These are phyloP conservation scores for Pseudonitzschia pungens DNA, from an alignment of 108 stramenopile species.

Conservation along the genomic window DNA sequence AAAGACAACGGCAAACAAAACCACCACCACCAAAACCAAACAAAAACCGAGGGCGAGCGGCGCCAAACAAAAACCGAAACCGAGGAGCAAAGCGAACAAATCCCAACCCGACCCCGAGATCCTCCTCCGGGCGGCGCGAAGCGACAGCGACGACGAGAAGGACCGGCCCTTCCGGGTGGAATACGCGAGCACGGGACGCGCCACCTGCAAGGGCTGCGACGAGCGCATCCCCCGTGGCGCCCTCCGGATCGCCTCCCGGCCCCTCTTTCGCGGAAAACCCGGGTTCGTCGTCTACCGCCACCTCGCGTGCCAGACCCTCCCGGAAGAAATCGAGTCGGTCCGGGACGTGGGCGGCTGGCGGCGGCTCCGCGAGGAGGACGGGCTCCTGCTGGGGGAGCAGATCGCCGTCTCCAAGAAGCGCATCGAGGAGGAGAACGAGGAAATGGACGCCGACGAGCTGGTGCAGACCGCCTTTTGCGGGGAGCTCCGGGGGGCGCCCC, in stretches of 20 bases:
- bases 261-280: slow-evolving; percentile 89
- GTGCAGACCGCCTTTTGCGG: slow-evolving; percentile 82
- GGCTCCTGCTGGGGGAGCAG: slow-evolving; percentile 33
- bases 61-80: no score
- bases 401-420: slow-evolving; percentile 57
- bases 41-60: slow-evolving; percentile 3
- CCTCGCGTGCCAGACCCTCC: slow-evolving; percentile 65
- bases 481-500: slow-evolving; percentile 69
- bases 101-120: background rate
- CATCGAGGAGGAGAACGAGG: slow-evolving; percentile 68
- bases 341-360: slow-evolving; percentile 66
- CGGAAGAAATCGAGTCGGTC: slow-evolving; percentile 45
- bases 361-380: slow-evolving; percentile 53
- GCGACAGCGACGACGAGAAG: slow-evolving; percentile 42
- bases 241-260: slow-evolving; percentile 66
- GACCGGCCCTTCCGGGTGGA: slow-evolving; percentile 68
- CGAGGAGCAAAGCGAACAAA: no score
- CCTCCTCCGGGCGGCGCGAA: slow-evolving; percentile 12
- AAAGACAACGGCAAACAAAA: slow-evolving; percentile 19
- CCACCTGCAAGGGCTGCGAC: slow-evolving; percentile 81
- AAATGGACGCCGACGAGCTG: slow-evolving; percentile 87
- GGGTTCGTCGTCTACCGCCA: slow-evolving; percentile 82
- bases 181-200: slow-evolving; percentile 67
- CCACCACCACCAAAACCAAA: slow-evolving; percentile 11
- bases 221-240: slow-evolving; percentile 58